phyloP scores from a whole-genome alignment of 2,329 filamentous ascomycete species.

The Aspergillus hiratsukae region DNA sequence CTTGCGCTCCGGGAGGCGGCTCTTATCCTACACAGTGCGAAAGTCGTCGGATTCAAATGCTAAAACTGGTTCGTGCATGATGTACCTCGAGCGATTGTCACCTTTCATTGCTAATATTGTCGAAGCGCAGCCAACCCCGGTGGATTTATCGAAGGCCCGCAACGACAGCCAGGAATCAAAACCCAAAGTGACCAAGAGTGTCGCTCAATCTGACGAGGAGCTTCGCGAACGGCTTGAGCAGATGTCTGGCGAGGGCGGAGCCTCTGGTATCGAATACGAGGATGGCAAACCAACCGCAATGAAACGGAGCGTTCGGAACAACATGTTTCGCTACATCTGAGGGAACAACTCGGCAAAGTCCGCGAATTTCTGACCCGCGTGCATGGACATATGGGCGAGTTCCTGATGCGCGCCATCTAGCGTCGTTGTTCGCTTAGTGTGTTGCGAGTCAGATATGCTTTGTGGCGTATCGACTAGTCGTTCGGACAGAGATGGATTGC shows the following conservation, averaged over 20 bases:
- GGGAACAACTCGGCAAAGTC: neutral
- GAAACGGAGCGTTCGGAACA: slow-evolving; percentile 68
- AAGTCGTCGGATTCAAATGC: neutral
- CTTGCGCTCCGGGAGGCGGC: neutral
- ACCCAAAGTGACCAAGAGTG: slow-evolving; percentile 48
- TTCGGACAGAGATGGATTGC: neutral
- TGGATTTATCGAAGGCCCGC: slow-evolving; percentile 1
- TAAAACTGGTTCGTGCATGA: slow-evolving; percentile 2
- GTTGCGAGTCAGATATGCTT: neutral
- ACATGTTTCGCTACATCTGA: slow-evolving; percentile 70
- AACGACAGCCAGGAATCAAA: slow-evolving; percentile 7
- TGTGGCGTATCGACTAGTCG: neutral
- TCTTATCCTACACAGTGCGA: neutral
- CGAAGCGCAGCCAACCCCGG: neutral
- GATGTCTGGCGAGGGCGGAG: slow-evolving; percentile 65
- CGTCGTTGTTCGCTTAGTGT: neutral
- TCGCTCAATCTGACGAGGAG: slow-evolving; percentile 63
- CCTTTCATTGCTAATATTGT: neutral
- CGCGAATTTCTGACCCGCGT: neutral
- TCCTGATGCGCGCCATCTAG: neutral
- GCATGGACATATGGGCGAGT: neutral
- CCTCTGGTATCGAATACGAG: slow-evolving; percentile 69
- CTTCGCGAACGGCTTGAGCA: slow-evolving; percentile 61
- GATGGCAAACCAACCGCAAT: slow-evolving; percentile 67
- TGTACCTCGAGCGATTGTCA: neutral